Evolutionary conservation across 208 protist species (phyloP).

Genomic region (Naegleria lovaniensis): DNA sequence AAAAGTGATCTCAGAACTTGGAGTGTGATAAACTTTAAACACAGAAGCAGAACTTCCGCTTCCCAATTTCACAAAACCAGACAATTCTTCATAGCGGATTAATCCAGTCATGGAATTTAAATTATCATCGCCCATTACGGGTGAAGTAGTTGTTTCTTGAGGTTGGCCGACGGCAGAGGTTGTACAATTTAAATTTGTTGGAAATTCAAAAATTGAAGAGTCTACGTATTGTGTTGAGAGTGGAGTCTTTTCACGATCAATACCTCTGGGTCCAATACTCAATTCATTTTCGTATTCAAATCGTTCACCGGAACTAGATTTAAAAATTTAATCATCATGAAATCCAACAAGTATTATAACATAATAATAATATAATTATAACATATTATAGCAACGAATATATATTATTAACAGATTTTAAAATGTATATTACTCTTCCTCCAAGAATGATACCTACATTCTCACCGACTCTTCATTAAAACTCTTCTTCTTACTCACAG

Average conservation of each 20-base stretch:
- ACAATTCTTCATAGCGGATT: not conserved
- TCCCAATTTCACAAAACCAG: slow-evolving; percentile 13
- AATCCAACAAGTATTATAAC: too few relatives aligned
- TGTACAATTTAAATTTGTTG: not conserved
- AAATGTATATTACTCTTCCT: not conserved
- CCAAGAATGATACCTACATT: not conserved
- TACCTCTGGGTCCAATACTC: not conserved
- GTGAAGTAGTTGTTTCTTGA: not conserved
- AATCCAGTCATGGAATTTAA: not conserved
- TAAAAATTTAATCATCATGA: too few relatives aligned
- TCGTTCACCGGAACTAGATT: not conserved
- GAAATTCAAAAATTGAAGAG: not conserved
- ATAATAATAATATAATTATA: too few relatives aligned
- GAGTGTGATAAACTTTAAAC: not conserved
- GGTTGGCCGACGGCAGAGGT: too few relatives aligned
- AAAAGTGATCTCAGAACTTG: not conserved
- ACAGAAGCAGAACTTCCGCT: not conserved
- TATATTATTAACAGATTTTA: not conserved
- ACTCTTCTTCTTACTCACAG: slow-evolving; percentile 3
- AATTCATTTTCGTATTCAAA: slow-evolving; percentile 5
- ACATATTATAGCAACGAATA: not conserved
- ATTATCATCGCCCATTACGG: not conserved
- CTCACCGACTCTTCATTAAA: not conserved
- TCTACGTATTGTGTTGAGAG: not conserved
- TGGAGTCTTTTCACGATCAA: not conserved